Evolutionary conservation across 345 rosid genomes (phyloP).

Genomic region (Eucalyptus erythrocorys): DNA sequence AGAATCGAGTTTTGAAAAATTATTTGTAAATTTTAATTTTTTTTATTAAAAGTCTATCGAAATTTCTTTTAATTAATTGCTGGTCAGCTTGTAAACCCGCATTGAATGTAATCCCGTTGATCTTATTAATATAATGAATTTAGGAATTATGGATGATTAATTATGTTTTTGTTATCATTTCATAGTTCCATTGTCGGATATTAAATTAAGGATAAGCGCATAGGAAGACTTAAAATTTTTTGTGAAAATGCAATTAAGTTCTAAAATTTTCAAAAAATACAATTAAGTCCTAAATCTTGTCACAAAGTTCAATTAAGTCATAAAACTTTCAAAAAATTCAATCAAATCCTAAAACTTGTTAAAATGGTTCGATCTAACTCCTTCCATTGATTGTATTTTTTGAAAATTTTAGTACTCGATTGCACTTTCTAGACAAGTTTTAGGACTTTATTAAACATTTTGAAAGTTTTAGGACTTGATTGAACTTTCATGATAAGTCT

Average conservation of each 20-base stretch:
- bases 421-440: accelerated
- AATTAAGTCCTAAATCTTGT: no score
- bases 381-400: accelerated
- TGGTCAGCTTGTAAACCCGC: accelerated
- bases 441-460: accelerated
- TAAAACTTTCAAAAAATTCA: accelerated
- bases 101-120: background rate
- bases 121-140: background rate
- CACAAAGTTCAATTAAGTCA: accelerated
- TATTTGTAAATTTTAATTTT: background rate
- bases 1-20: background rate
- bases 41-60: background rate
- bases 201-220: no score
- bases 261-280: accelerated
- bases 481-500: accelerated
- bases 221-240: accelerated
- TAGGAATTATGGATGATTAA: background rate
- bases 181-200: background rate
- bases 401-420: accelerated
- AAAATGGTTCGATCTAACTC: accelerated
- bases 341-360: accelerated
- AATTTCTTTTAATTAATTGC: background rate
- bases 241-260: accelerated
- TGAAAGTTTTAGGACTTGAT: accelerated
- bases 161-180: background rate